A percentile compares a stretch with the other conserved stretches of the same genome.
Evolutionary conservation across 1,284 basidiomycete genomes (phyloP).

Genomic region (Anthracocystis walkeri): DNA sequence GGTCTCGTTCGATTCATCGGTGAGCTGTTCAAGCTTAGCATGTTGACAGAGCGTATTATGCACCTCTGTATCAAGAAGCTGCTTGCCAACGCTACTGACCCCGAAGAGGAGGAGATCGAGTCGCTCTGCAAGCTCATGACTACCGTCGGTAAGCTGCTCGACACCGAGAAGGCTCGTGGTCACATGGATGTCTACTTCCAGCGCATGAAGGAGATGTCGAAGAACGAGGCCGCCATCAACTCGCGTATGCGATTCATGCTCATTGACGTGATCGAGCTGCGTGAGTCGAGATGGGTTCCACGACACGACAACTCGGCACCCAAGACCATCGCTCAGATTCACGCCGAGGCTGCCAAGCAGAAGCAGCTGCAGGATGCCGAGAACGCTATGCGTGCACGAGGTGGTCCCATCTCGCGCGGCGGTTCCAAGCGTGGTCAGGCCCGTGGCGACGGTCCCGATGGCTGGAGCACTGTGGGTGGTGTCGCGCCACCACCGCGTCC

Average conservation of each 20-base stretch:
- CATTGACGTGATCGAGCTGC: constrained; percentile 90
- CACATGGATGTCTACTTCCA: constrained; percentile 94
- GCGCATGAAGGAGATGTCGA: constrained; percentile 82
- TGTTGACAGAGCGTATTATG: constrained; percentile 95
- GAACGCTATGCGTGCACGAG: constrained; percentile 72
- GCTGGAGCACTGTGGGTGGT: constrained; percentile 84
- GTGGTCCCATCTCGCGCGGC: constrained; percentile 80
- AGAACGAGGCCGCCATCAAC: constrained; percentile 79
- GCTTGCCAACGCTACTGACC: constrained; percentile 88
- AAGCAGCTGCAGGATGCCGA: constrained; percentile 58
- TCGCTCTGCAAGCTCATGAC: constrained; percentile 90
- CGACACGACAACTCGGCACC: constrained; percentile 83
- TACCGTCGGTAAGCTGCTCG: constrained; percentile 86
- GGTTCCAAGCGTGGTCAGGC: constrained; percentile 86
- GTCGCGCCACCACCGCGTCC: constrained; percentile 73
- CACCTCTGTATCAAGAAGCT: constrained; percentile 95
- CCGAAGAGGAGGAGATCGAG: constrained; percentile 98
- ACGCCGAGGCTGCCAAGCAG: constrained; percentile 77
- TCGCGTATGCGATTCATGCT: constrained; percentile 96
- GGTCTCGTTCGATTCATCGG: constrained; percentile 98
- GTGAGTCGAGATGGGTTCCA: constrained; percentile 82
- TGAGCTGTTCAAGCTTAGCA: constrained; percentile 95
- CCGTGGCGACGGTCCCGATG: constrained; percentile 73
- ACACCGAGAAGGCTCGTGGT: constrained; percentile 78
- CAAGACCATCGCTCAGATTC: constrained; percentile 87